Evolutionary conservation across 31 red algal genomes (phyloP), one percentile per base, ranked within the genome.

Genomic region (Odonthalia washingtoniensis): DNA sequence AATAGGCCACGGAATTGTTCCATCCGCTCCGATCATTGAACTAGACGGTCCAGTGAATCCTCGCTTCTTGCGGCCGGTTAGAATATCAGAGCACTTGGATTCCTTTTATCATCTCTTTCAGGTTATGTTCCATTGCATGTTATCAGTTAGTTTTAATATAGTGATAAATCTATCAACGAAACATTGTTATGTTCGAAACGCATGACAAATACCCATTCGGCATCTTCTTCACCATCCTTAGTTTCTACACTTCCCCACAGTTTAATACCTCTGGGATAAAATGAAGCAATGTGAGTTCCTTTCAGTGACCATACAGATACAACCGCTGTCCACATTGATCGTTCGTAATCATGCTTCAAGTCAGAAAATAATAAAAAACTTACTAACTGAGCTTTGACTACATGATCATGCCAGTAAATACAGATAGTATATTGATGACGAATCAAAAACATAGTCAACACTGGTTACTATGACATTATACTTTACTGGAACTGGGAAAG

Each of bases 331-430:
- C 97, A 99, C 70, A 89, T 87, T 0, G 75, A 49, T 5, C 93
- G 92, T 36, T 85, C 92, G 49, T 86, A 93, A 70, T 93, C 95
- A 83, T 97, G 67, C 76, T 70, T 70, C 66, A 36, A 70, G 28
- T 18, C 9, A 18, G 27, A 70, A 33, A 70, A 70, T 21, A 28
- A 70, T 68, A 41, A 3, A 12, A 24, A 81, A 92, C 90, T 86
- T 92, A 92, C 90, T 75, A 92, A 6, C 43, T 86, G 82, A 16
- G 91, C 84, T 53, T 90, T 91, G 53, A 95, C 77, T 28, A 99
- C 74, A 49, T 95, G 89, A 77, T 99, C 97, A 72, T 91, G 84
- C 97, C 97, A 99, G 53, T 81, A 93, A 18, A 99, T 86, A 66
- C 85, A 91, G 6, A 93, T 95, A 57, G 94, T 94, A 17, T 86